These are phyloP conservation scores for Saccharomycopsis crataegensis DNA, from an alignment of 1,139 yeast genomes.

Conservation along the genomic window DNA sequence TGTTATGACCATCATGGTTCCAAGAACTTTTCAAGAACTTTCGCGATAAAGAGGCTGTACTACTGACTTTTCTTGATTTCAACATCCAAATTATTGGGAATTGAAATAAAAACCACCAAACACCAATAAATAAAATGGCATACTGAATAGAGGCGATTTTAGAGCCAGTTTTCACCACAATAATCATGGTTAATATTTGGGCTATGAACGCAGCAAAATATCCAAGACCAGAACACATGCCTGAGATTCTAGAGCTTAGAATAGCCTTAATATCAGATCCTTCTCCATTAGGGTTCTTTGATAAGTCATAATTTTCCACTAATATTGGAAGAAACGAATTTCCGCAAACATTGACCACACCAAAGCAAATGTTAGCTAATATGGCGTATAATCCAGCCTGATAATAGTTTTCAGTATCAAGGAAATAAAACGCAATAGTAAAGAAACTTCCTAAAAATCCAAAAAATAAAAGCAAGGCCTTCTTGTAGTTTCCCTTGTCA, in stretches of 20 bases:
- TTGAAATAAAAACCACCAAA: constrained; percentile 68
- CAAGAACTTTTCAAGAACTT: constrained; percentile 18
- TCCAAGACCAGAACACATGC: constrained; percentile 60
- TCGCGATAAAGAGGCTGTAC: constrained; percentile 14
- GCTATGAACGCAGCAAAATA: constrained; percentile 57
- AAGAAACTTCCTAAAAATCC: constrained; percentile 48
- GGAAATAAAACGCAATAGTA: constrained; percentile 39
- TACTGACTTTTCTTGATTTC: constrained; percentile 29
- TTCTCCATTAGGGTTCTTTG: neutral
- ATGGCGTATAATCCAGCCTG: constrained; percentile 49
- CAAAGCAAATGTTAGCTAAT: constrained; percentile 57
- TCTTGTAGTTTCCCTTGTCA: constrained; percentile 49
- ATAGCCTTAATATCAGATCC: constrained; percentile 26
- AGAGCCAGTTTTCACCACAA: constrained; percentile 39
- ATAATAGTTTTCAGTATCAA: constrained; percentile 41
- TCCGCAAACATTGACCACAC: constrained; percentile 71
- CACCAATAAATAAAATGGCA: constrained; percentile 52
- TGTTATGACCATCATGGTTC: neutral
- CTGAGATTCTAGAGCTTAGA: constrained; percentile 44
- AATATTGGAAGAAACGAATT: constrained; percentile 58
- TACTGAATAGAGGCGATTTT: constrained; percentile 40
- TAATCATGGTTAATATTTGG: constrained; percentile 45
- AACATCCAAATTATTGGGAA: constrained; percentile 44
- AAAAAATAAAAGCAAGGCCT: constrained; percentile 42
- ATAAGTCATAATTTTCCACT: constrained; percentile 31